Base-by-base conservation (phyloP, 148 eudicot species). In the Dianthus caryophyllus region DNA sequence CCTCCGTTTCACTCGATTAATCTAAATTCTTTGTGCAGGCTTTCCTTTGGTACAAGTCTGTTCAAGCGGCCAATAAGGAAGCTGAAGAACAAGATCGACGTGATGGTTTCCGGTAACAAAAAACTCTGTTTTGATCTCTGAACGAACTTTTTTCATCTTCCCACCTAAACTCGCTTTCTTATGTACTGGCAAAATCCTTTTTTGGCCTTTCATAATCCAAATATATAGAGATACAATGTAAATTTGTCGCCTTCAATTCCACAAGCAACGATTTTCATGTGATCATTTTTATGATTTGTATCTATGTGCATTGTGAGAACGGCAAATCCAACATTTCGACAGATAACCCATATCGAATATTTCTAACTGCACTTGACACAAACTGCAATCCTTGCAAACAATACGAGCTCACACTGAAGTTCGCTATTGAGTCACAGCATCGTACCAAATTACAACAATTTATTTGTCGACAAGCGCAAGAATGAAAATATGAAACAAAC, bases 11-110 rank as follows among this genome's bases (percentile, higher is more conserved):
- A 33, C 38, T 33, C 7, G 38, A 33, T 33, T 33, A 33, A 2
- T 33, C 38, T n/a, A n/a, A 17, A 53, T 61, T 33, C 21, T 5
- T 0, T 69, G 61, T 76, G 77, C 78, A 94, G 98, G 98, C 81
- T 58, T 93, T 84, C 71, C 77, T 93, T 70, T 93, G 97, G 98
- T 94, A 46, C 81, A 94, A 94, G 79, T 84, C 98, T 16, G 98
- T 94, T 69, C 82, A 90, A 86, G 79, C 69, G 72, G 97, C 97
- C 58, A 94, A 90, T 63, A 89, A 89, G 83, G 97, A 92, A 73
- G 97, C 97, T 50, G 97, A 92, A 67, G 97, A 92, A 65, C 97
- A 92, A 76, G 97, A 92, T 74, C 73, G 81, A 48, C 87, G 83
- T 75, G 97, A 92, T 63, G 97, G 97, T 60, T 87, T 62, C 68